These are phyloP conservation scores for Aegilops bicornis DNA, from an alignment of 176 grass and related monocot genomes.

Conservation along the genomic window DNA sequence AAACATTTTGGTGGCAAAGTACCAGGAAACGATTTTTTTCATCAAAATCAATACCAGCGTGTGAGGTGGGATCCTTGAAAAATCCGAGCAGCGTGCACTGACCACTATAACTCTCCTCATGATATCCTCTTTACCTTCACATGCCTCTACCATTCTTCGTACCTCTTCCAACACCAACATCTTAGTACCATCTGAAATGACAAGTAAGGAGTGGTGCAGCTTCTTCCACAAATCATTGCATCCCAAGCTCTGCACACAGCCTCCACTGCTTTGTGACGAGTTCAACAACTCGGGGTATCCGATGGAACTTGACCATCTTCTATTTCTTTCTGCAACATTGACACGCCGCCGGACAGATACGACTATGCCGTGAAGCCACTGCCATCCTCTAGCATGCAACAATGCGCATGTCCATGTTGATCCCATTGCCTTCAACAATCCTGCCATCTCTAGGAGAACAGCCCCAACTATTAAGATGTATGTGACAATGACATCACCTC, in stretches of 20 bases:
- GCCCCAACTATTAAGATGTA: background rate
- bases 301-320: background rate
- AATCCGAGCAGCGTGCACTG: background rate
- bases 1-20: no score
- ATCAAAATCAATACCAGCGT: no score
- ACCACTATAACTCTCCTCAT: background rate
- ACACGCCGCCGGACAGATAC: no score
- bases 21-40: no score
- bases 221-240: no score
- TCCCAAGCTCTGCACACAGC: accelerated
- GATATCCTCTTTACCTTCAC: background rate
- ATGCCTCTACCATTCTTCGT: background rate
- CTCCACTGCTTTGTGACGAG: no score
- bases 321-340: no score
- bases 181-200: background rate
- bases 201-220: no score
- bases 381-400: background rate
- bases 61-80: background rate
- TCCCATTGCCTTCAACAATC: background rate
- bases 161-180: background rate
- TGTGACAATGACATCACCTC: background rate
- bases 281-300: background rate
- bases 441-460: background rate
- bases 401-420: background rate
- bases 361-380: accelerated